phyloP scores from a whole-genome alignment of 2,329 filamentous ascomycete species.

The Cryphonectria naterciae region DNA sequence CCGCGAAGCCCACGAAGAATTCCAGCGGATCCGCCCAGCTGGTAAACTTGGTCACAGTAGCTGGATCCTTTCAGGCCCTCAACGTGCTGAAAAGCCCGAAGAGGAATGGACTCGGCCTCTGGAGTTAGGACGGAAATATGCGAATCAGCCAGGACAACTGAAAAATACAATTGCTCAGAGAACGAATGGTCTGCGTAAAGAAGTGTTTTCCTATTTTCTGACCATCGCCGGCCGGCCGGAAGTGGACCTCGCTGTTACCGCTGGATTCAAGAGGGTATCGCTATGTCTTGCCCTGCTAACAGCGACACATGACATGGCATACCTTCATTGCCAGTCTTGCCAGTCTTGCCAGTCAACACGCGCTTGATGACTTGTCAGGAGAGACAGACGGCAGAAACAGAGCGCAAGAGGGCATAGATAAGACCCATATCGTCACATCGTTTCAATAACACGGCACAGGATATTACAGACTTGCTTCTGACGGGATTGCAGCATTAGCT shows the following conservation, averaged over 20 bases:
- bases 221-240: background rate
- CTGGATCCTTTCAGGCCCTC: background rate
- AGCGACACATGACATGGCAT: background rate
- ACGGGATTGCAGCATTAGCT: background rate
- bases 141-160: background rate
- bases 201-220: background rate
- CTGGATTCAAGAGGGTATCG: background rate
- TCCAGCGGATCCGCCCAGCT: background rate
- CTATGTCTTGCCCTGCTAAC: background rate
- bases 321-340: background rate
- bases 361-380: background rate
- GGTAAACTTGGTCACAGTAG: background rate
- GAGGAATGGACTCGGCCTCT: background rate
- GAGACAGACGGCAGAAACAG: background rate
- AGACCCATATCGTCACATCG: background rate
- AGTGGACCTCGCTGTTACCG: background rate
- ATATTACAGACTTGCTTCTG: slow-evolving; percentile 12
- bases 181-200: background rate
- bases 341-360: background rate
- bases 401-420: background rate
- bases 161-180: background rate
- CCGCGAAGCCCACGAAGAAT: background rate
- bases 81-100: background rate
- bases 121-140: background rate
- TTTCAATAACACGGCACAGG: background rate